Percentiles rank a stretch among this genome's conserved stretches.
These are phyloP conservation scores for Simplicillium sp. DNA, from an alignment of 2,329 filamentous ascomycete genomes.

Conservation along the genomic window DNA sequence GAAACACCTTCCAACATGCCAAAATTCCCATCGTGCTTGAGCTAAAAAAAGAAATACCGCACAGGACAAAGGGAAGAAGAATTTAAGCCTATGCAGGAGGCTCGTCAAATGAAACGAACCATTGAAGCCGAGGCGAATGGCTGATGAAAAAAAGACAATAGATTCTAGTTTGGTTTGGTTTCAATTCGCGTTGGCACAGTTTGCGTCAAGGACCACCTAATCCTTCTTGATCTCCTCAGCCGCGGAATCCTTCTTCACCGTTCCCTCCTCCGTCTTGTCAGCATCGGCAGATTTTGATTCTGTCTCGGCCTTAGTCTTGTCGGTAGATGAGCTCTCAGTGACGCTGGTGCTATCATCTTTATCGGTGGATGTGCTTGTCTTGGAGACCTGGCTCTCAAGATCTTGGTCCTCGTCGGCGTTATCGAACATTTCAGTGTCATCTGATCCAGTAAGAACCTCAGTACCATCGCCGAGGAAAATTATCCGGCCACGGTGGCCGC, in stretches of 20 bases:
- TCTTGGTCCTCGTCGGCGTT: constrained; percentile 78
- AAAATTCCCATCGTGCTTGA: too few relatives aligned
- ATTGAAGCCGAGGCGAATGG: constrained; percentile 6
- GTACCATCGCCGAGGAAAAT: constrained; percentile 94
- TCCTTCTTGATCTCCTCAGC: constrained; percentile 24
- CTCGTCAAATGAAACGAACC: too few relatives aligned
- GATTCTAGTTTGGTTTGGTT: constrained; percentile 6
- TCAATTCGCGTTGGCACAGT: constrained; percentile 10
- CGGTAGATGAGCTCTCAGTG: constrained; percentile 10
- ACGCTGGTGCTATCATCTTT: constrained; percentile 9
- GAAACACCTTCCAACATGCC: too few relatives aligned
- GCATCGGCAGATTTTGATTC: not conserved
- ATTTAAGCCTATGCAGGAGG: too few relatives aligned
- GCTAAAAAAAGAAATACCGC: too few relatives aligned
- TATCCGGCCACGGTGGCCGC: constrained; percentile 73
- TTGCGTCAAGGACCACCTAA: constrained; percentile 19
- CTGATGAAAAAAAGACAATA: constrained; percentile 1
- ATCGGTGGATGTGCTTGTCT: constrained; percentile 27
- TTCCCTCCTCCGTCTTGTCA: not conserved
- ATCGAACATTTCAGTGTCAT: constrained; percentile 92
- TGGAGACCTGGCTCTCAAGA: constrained; percentile 72
- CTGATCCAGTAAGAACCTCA: constrained; percentile 79
- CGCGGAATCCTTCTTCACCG: not conserved
- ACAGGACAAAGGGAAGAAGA: too few relatives aligned
- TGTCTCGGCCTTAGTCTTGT: constrained; percentile 2